phyloP scores from a whole-genome alignment of 768 basidiomycete species.

The Hydnum rufescens region DNA sequence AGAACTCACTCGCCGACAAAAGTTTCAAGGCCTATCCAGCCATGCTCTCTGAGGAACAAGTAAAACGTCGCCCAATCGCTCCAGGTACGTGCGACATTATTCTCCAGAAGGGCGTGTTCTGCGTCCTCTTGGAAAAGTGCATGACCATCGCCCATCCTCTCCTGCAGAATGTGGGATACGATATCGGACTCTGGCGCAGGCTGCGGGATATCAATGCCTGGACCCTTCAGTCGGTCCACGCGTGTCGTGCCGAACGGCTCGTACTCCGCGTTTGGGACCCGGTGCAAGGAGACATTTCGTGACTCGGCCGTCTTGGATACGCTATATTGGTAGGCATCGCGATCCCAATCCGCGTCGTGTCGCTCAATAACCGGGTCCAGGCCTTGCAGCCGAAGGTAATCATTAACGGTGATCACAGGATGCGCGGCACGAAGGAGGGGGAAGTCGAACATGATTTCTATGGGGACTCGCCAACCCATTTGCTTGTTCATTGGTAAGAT shows the following conservation, averaged over 20 bases:
- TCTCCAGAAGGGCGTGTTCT: background rate
- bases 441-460: constrained; percentile 10
- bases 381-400: constrained; percentile 9
- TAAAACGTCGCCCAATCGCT: too few relatives aligned
- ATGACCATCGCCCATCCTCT: too few relatives aligned
- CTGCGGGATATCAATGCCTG: too few relatives aligned
- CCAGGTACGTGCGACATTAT: background rate
- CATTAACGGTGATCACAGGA: constrained; percentile 5
- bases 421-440: constrained; percentile 4
- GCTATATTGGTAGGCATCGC: constrained; percentile 16
- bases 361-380: constrained; percentile 8
- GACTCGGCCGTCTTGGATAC: background rate
- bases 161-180: too few relatives aligned
- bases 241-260: constrained; percentile 4
- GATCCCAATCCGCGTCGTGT: constrained; percentile 16
- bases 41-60: too few relatives aligned
- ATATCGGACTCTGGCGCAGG: background rate
- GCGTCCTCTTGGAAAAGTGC: too few relatives aligned
- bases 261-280: too few relatives aligned
- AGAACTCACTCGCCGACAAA: constrained; percentile 23
- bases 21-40: constrained; percentile 26
- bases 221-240: too few relatives aligned
- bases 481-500: constrained; percentile 16
- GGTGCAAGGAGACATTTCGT: too few relatives aligned
- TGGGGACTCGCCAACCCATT: constrained; percentile 10